Conservation (phyloP, 495 filamentous ascomycete genomes). For the Venustampulla echinocandica region DNA sequence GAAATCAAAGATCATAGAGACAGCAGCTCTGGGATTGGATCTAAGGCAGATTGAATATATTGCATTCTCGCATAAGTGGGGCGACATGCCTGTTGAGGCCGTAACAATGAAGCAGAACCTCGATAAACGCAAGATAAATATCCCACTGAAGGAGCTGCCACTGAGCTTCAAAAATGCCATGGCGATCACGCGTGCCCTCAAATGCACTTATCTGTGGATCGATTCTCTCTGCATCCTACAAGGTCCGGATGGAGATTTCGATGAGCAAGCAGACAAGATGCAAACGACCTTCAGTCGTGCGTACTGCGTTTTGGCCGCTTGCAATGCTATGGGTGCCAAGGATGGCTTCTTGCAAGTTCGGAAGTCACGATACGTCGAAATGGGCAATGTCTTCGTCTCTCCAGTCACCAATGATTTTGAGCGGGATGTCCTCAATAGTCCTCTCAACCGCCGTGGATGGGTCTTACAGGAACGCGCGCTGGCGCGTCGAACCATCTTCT, state of each 20-base stretch:
- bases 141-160: constrained; percentile 14
- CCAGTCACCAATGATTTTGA: constrained; percentile 27
- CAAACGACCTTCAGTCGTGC: constrained; percentile 15
- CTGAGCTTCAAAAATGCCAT: constrained; percentile 17
- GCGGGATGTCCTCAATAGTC: constrained; percentile 25
- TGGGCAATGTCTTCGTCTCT: constrained; percentile 18
- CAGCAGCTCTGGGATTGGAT: too few relatives aligned
- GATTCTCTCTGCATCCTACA: constrained; percentile 28
- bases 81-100: constrained; percentile 7
- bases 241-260: constrained; percentile 14
- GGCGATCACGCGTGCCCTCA: constrained; percentile 18
- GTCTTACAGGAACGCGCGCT: constrained; percentile 34
- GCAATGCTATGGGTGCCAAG: constrained; percentile 7
- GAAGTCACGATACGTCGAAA: not conserved
- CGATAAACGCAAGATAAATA: constrained; percentile 5
- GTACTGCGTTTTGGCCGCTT: constrained; percentile 17
- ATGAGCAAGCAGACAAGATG: constrained; percentile 15
- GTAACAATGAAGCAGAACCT: constrained; percentile 2
- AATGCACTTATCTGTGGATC: constrained; percentile 20
- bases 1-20: too few relatives aligned
- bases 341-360: constrained; percentile 17
- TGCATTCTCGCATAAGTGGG: constrained; percentile 21
- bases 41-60: constrained; percentile 19
- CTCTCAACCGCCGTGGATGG: constrained; percentile 34
- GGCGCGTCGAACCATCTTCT: constrained; percentile 33